Base-by-base conservation (phyloP, 331 rosid species). In the Saraca asoca region DNA sequence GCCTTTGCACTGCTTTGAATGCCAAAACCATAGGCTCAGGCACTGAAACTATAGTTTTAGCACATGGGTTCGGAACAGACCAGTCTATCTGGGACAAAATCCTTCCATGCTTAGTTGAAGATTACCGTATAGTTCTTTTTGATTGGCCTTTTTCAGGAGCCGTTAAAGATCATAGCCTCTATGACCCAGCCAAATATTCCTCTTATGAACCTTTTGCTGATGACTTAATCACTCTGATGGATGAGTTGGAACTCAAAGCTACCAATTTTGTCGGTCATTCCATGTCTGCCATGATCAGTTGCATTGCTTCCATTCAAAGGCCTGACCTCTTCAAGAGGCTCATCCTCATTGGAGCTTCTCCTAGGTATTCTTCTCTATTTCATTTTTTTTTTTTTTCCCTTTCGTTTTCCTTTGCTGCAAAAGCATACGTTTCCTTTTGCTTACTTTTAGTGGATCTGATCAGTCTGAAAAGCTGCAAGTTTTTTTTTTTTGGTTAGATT, bases 261-360 rank as follows among this genome's bases (percentile, higher is more conserved):
- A 64, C 66, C 14, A 78, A 70, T 58, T 88, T 84, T 53, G 69
- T 86, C 53, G 98, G 98, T 0, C 98, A 94, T 72, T 94, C 98
- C 79, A 90, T 94, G 98, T 90, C 98, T 53, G 97, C 77, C 42
- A 88, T 94, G 88, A 80, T 94, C 71, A 95, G 97, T 24, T 94
- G 97, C 76, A 77, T 94, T 65, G 98, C 98, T 52, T 90, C 91
- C 67, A 54, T 84, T 14, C 71, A 78, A 56, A 85, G 82, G 62
- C 95, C 97, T 77, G 46, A 81, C 5, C 97, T 94, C 44, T 94
- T 94, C 8, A 85, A 78, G 39, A 58, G 51, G 49, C 91, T 94
- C 63, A n/a, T 94, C 24, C 97, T 94, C 61, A 5, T 94, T 17
- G 77, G 75, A 74, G 88, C 31, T 24, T 24, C 31, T 24, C 31